Evolutionary conservation across 805 yeast genomes (phyloP), one percentile per base, ranked within the genome.

Genomic region (Komagataella ulmi): DNA sequence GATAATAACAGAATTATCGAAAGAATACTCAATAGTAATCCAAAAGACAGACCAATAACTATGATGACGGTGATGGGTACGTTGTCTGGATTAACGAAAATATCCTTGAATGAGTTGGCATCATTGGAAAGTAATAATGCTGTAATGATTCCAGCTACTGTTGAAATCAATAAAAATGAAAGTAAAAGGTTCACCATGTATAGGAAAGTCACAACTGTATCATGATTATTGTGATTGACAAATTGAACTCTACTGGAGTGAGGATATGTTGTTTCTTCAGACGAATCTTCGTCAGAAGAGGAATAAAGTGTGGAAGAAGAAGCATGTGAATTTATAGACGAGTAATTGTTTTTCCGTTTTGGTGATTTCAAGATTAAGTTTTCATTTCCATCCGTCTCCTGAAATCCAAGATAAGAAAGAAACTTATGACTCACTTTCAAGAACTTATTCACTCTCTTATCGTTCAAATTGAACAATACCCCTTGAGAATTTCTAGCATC

Each of bases 171-270:
- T 10, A 50, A n/a, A 43, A 45, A 50, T n/a, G 52, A 46, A 17
- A 50, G 52, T 44, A 44, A 43, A 23, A 51, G 24, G 17, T 23
- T 40, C 24, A 45, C 21, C 50, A 51, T 23, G 24, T 51, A 51
- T 2, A 51, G 47, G 48, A 47, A 51, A 17, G 53, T 47, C 3
- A 51, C 50, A 19, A 48, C 53, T 18, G 24, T 19, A 18, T 51
- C 53, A 36, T 48, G 53, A 21, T 40, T 45, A 18, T 18, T n/a
- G 40, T 30, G 40, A 14, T 30, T 30, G 40, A 30, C 40, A 30
- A 30, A 30, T 30, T 30, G 40, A 30, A 14, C 14, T 30, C 40
- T 30, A 30, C 14, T 30, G 40, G 40, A 30, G 14, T 14, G 14
- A 14, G 14, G 40, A 14, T 30, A 30, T 10, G 40, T 14, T 30